Evolutionary conservation across 371 early-diverging fungal species (phyloP), one percentile per base, ranked within the genome.

Genomic region (Chytridiales sp.): DNA sequence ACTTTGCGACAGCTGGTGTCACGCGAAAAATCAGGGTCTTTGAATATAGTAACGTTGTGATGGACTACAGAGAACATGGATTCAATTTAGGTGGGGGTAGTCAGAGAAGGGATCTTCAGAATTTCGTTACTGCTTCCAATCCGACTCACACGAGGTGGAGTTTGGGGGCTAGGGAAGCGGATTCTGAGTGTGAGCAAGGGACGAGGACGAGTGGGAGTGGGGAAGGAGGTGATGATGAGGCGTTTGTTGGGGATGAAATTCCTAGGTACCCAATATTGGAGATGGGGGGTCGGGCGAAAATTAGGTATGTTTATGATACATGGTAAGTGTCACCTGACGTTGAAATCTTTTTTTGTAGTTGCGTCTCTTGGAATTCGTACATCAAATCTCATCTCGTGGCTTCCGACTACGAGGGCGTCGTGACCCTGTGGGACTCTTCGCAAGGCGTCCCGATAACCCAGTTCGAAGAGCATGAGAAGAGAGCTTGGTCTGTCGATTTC

Each of bases 1-100:
- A 84, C 56, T 93, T 96, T 81, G 96, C 94, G 1, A 86, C 89
- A 0, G 94, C 91, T 24, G 95, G 96, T n/a, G 93, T 94, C 0
- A 87, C 89, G 21, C 86, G 85, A 47, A 91, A 90, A 52, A 93
- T 96, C 73, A 92, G 92, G 69, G 80, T 95, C 8, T 95, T 82
- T 68, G 93, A 93, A 48, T 92, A 82, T 63, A 79, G 73, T 19
- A 78, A 79, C 13, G 84, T 89, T 43, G 76, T 87, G 32, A 73
- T 31, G 54, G 79, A 72, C 52, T 70, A 43, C 59, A 59, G 41
- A 72, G 74, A 32, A 55, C 62, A 15, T 50, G 43, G 22, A 22
- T 26, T 11, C 5, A 51, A 19, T 19, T 4, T 24, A 51, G 36
- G 36, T 44, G 44, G 34, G 40, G 34, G 59, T 40, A 40, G 49